Evolutionary conservation across 2,329 filamentous ascomycete genomes (phyloP).

Genomic region (Lachnellula cervina): DNA sequence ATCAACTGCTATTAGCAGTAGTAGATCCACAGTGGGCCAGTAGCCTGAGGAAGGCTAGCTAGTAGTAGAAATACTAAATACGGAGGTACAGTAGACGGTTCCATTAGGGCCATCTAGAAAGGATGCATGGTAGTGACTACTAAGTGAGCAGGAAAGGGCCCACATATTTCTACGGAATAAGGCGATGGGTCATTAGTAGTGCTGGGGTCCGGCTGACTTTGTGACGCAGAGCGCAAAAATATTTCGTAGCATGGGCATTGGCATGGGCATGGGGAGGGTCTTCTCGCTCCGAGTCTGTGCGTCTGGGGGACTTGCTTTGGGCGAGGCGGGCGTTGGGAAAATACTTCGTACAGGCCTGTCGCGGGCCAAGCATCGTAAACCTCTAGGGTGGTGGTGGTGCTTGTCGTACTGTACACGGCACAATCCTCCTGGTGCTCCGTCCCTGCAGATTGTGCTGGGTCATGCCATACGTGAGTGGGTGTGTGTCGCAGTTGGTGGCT

Average conservation of each 20-base stretch:
- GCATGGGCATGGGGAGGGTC: background rate
- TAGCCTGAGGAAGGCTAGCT: background rate
- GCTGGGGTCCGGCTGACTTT: too few relatives aligned
- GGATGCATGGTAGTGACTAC: too few relatives aligned
- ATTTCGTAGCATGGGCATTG: too few relatives aligned
- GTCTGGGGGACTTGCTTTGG: slow-evolving; percentile 1
- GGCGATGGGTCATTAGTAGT: too few relatives aligned
- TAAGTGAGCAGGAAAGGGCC: too few relatives aligned
- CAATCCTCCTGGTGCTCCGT: slow-evolving; percentile 8
- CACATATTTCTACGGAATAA: too few relatives aligned
- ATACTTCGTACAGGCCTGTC: background rate
- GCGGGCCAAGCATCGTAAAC: too few relatives aligned
- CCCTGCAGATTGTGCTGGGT: slow-evolving; percentile 8
- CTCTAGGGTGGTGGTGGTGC: slow-evolving; percentile 1
- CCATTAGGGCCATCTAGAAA: too few relatives aligned
- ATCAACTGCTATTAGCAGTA: background rate
- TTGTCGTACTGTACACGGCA: slow-evolving; percentile 4
- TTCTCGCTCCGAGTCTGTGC: slow-evolving; percentile 6
- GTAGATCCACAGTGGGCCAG: background rate
- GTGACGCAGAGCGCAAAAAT: background rate
- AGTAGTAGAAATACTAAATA: too few relatives aligned
- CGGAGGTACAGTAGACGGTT: too few relatives aligned
- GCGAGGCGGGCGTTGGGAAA: slow-evolving; percentile 8
- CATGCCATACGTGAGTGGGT: slow-evolving; percentile 13
- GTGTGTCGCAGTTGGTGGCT: slow-evolving; percentile 12